Base-by-base conservation (phyloP, 352 stramenopile genomes). In the Plasmopara viticola region DNA sequence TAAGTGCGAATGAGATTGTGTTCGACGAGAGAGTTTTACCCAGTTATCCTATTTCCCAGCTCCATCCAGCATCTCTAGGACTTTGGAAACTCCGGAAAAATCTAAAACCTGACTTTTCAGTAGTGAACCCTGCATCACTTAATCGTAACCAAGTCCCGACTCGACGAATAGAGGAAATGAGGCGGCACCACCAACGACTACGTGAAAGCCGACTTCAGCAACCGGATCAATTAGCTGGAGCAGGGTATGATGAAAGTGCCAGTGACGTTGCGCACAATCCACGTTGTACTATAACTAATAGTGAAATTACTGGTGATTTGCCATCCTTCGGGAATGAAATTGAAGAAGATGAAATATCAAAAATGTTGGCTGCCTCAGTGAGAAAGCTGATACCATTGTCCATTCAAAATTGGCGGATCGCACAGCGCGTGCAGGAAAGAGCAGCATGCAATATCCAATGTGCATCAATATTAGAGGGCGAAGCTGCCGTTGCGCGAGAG, bases 291-390 rank as follows among this genome's bases (percentile, higher is more conserved):
- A 51, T 67, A 42, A 50, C 34, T 8, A 72, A 69, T 48, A 63
- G 56, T 17, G 56, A 66, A 14, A 10, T 69, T 42, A 62, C 50
- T 34, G 48, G 50, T 43, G 31, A 18, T 14, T 44, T 80, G 42
- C 62, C 60, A 29, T 75, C 61, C 4, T 91, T 87, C 57, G 75
- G 74, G 6, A 33, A 67, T 0, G 68, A 64, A 18, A 8, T 89
- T 5, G 80, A 90, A 57, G 70, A 90, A n/a, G 84, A 94, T 52
- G 84, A 90, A 57, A 74, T 94, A 12, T 84, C 74, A 12, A 60
- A 42, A 25, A 60, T 64, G 17, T 60, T 94, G 4, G 50, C 68
- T 34, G 55, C 67, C 37, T 90, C 79, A 4, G 43, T 87, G 5
- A 56, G 59, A 35, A 74, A 77, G 25, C 57, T 92, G 0, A 51